Conservation (phyloP, 805 yeast species). For the Saturnispora halmiae region DNA sequence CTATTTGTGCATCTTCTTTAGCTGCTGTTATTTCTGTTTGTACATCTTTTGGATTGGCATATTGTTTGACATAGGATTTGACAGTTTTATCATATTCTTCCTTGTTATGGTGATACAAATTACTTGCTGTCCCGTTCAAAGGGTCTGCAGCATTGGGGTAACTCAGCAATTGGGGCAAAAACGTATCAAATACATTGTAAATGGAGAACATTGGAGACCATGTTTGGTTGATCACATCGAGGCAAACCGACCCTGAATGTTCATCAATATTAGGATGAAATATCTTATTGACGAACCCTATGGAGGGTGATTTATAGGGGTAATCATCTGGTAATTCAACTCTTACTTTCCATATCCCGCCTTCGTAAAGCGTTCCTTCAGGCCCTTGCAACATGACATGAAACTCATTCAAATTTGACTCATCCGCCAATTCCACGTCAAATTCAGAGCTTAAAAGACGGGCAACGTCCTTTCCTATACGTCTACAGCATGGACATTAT, state of each 20-base stretch:
- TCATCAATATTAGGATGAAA: slow-evolving; percentile 96
- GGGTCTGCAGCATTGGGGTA: slow-evolving; percentile 96
- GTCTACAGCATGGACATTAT: slow-evolving; percentile 35
- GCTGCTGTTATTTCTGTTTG: no score
- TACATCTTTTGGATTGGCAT: no score
- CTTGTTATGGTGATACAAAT: slow-evolving; percentile 62
- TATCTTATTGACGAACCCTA: slow-evolving; percentile 84
- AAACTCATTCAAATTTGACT: slow-evolving; percentile 82
- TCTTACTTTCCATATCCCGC: slow-evolving; percentile 83
- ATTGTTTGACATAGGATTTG: slow-evolving; percentile 60
- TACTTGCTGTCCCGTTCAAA: slow-evolving; percentile 81
- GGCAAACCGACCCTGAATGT: slow-evolving; percentile 81
- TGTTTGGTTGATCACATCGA: slow-evolving; percentile 93
- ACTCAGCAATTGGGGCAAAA: slow-evolving; percentile 81
- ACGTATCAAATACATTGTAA: slow-evolving; percentile 82
- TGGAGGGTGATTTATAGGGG: slow-evolving; percentile 92
- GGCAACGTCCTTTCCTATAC: slow-evolving; percentile 94
- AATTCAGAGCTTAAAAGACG: slow-evolving; percentile 90
- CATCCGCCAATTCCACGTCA: slow-evolving; percentile 64
- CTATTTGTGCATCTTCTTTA: no score
- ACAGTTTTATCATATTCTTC: slow-evolving; percentile 60
- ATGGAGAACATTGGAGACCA: slow-evolving; percentile 98
- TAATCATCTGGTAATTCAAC: slow-evolving; percentile 93
- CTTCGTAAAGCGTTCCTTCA: slow-evolving; percentile 74
- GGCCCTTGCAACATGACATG: slow-evolving; percentile 84